Evolutionary conservation across 106 monocot genomes (phyloP), one percentile per base, ranked within the genome.

Genomic region (Apostasia shenzhenica): DNA sequence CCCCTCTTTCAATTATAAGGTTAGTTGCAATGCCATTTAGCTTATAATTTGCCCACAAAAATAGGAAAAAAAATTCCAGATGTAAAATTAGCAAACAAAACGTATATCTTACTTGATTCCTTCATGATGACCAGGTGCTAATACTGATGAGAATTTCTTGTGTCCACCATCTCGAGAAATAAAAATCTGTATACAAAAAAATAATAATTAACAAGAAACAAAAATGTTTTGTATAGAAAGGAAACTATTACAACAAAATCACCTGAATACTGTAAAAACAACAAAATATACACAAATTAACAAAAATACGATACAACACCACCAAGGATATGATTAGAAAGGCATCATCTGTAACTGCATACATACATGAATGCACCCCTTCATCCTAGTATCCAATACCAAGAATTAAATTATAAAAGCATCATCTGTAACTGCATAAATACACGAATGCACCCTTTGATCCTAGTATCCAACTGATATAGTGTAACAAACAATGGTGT

Each of bases 61-160:
- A 52, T 52, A 52, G 66, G 56, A 43, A 75, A 43, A 43, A 58
- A 26, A 53, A 50, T 10, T 12, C 41, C 9, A 64, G 40, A 48
- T 2, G 7, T 6, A 61, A 62, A 12, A 49, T 26, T 26, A 26
- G 26, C 26, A 26, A 26, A 26, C 26, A 26, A 26, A 26, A 73
- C 42, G 8, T 3, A 40, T 14, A 39, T n/a, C 81, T 81, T 68
- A 99, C 97, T 87, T 87, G 76, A 99, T 65, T 44, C 92, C 92
- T 85, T 99, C 97, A 78, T 92, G 95, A 46, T 87, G 92, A 6
- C 97, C 97, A 57, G 92, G 90, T 54, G 97, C 76, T 83, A 99
- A 80, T 68, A 99, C 97, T 42, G 97, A 89, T 58, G 97, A 87
- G 74, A 77, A 99, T 51, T 93, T 99, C 55, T 93, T 97, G 51